Percentiles rank a stretch among this genome's conserved stretches.
Evolutionary conservation across 805 yeast species (phyloP).

Genomic region (Brettanomyces naardenensis): DNA sequence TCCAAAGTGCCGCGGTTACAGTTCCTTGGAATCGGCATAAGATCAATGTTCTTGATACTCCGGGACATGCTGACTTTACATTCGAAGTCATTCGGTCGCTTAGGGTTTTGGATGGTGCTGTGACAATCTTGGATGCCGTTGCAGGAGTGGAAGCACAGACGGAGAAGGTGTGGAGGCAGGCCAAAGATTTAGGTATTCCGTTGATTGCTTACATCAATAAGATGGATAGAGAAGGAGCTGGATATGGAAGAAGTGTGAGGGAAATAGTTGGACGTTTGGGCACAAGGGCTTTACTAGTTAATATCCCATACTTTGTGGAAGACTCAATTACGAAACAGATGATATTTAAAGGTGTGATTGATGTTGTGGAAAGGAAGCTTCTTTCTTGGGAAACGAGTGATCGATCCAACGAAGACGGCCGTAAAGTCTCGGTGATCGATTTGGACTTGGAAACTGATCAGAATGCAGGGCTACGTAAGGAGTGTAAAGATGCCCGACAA

Average conservation of each 20-base stretch:
- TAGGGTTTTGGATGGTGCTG: conserved; percentile 90
- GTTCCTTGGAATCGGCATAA: conserved; percentile 69
- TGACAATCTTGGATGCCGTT: conserved; percentile 86
- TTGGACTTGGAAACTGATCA: conserved; percentile 20
- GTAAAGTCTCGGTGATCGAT: conserved; percentile 39
- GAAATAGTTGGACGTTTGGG: conserved; percentile 72
- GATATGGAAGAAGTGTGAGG: conserved; percentile 80
- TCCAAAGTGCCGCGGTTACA: conserved; percentile 92
- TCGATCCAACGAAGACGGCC: conserved; percentile 33
- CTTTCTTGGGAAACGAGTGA: conserved; percentile 37
- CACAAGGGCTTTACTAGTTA: conserved; percentile 68
- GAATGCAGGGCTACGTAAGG: conserved; percentile 32
- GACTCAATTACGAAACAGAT: conserved; percentile 29
- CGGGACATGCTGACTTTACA: conserved; percentile 97
- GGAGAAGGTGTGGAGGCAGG: conserved; percentile 93
- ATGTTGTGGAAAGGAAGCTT: conserved; percentile 56
- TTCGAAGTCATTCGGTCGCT: conserved; percentile 89
- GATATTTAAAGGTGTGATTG: conserved; percentile 64
- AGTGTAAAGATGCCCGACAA: conserved; percentile 52
- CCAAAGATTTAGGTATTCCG: conserved; percentile 60
- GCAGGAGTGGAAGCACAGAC: conserved; percentile 99
- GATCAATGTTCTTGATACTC: conserved; percentile 90
- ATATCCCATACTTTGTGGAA: conserved; percentile 62
- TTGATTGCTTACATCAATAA: conserved; percentile 78
- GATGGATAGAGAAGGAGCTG: conserved; percentile 96